phyloP scores from a whole-genome alignment of 805 yeast genomes.

The Ogataea pilisensis region DNA sequence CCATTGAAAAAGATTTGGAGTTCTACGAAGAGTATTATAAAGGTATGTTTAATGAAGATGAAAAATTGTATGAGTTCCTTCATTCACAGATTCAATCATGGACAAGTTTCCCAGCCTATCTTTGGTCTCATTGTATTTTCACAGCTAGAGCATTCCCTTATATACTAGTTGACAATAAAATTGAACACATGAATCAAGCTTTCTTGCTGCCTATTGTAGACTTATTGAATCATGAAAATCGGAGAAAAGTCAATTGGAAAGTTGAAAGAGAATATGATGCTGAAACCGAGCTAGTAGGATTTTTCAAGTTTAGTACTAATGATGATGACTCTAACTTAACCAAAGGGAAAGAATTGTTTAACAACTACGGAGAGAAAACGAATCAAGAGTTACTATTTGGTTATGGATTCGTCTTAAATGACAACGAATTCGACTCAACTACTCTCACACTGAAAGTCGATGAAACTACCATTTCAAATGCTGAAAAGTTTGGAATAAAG shows the following conservation, averaged over 20 bases:
- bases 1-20: constrained; percentile 19
- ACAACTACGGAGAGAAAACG: constrained; percentile 74
- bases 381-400: constrained; percentile 64
- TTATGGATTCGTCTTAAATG: constrained; percentile 68
- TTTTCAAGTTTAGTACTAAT: constrained; percentile 35
- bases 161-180: constrained; percentile 42
- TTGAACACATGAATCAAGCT: constrained; percentile 38
- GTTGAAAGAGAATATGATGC: constrained; percentile 14
- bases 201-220: constrained; percentile 79
- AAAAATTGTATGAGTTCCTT: constrained; percentile 1
- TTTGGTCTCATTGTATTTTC: constrained; percentile 72
- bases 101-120: constrained; percentile 62
- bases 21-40: constrained; percentile 22
- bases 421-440: constrained; percentile 49
- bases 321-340: constrained; percentile 30
- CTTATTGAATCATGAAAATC: constrained; percentile 64
- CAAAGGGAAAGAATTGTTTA: constrained; percentile 60
- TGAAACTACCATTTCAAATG: constrained; percentile 16
- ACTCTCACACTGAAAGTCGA: constrained; percentile 61
- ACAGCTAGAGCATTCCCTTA: constrained; percentile 81
- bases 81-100: constrained; percentile 33
- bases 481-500: constrained; percentile 35
- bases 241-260: constrained; percentile 61
- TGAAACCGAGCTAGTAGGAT: too few species aligned
- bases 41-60: constrained; percentile 2